A percentile compares a stretch with the other conserved stretches of the same genome.
phyloP scores from a whole-genome alignment of 345 rosid genomes.

The Limnanthes douglasii region DNA sequence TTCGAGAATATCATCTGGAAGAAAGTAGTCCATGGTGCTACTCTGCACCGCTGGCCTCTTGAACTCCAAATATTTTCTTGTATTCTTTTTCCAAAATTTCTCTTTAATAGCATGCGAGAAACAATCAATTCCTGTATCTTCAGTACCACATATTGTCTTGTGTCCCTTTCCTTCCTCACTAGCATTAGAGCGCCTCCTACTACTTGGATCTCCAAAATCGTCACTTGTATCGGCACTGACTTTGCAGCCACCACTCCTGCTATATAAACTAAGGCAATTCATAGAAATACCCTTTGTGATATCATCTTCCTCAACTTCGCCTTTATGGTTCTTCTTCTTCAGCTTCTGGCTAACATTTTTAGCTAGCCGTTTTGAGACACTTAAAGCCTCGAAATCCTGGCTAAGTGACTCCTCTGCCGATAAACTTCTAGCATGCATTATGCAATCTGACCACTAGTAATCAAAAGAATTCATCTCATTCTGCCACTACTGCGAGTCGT shows the following conservation, averaged over 20 bases:
- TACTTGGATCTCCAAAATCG: conserved; percentile 59
- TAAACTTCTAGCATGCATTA: conserved; percentile 33
- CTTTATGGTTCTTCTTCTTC: conserved; percentile 37
- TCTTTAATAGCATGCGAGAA: conserved; percentile 81
- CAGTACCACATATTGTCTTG: conserved; percentile 43
- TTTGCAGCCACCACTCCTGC: conserved; percentile 85
- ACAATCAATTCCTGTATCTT: conserved; percentile 70
- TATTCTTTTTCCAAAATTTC: conserved; percentile 65
- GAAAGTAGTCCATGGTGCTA: conserved; percentile 49
- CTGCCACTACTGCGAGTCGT: too few species aligned
- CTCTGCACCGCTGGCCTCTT: conserved; percentile 22
- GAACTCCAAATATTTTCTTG: conserved; percentile 28
- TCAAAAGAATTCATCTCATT: too few species aligned
- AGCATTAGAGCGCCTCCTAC: conserved; percentile 67
- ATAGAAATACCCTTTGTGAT: conserved; percentile 33
- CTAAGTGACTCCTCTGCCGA: conserved; percentile 37
- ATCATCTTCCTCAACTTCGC: conserved; percentile 43
- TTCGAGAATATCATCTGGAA: conserved; percentile 83
- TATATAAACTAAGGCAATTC: conserved; percentile 58
- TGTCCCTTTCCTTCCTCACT: conserved; percentile 62
- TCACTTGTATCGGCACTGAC: conserved; percentile 84
- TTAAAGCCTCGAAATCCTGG: conserved; percentile 53
- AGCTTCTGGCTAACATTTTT: conserved; percentile 67
- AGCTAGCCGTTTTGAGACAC: conserved; percentile 58
- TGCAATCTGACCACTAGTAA: too few species aligned